Evolutionary conservation across 2,329 filamentous ascomycete genomes (phyloP).

Genomic region (Aureobasidium subglaciale): DNA sequence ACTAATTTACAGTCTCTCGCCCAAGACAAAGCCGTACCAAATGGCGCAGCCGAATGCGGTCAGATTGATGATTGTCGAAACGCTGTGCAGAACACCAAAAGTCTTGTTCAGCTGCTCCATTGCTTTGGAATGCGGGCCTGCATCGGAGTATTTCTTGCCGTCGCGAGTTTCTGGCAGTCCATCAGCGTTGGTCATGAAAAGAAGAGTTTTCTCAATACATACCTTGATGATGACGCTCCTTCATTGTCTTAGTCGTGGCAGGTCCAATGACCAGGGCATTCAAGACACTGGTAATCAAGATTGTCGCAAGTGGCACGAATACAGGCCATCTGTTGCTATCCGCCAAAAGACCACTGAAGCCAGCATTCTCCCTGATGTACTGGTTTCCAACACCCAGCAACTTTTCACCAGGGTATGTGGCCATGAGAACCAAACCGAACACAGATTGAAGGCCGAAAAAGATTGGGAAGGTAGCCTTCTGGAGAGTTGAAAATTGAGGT

Average conservation of each 20-base stretch:
- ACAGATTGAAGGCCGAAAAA: conserved; percentile 82
- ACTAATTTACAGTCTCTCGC: conserved; percentile 45
- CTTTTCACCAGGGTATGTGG: conserved; percentile 69
- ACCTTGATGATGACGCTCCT: conserved; percentile 72
- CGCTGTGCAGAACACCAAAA: conserved; percentile 73
- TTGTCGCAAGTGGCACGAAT: conserved; percentile 60
- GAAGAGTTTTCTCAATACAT: conserved; percentile 24
- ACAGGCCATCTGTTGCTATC: conserved; percentile 56
- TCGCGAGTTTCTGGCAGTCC: conserved; percentile 62
- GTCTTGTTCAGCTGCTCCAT: conserved; percentile 74
- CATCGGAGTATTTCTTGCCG: conserved; percentile 78
- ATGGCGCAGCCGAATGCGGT: conserved; percentile 61
- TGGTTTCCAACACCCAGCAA: conserved; percentile 21
- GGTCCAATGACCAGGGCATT: conserved; percentile 71
- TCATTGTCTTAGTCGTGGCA: conserved; percentile 66
- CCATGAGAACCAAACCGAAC: conserved; percentile 62
- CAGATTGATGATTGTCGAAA: conserved; percentile 74
- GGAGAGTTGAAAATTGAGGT: conserved; percentile 72
- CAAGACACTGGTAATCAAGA: conserved; percentile 61
- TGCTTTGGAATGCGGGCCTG: conserved; percentile 71
- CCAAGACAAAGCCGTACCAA: conserved; percentile 71
- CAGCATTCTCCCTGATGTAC: conserved; percentile 22
- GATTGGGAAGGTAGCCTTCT: conserved; percentile 73
- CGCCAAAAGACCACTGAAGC: conserved; percentile 42
- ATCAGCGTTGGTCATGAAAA: not conserved